Percentiles rank a stretch among this genome's conserved stretches.
phyloP scores from a whole-genome alignment of 129 eudicot genomes.

The Chrysanthemum lavandulifolium region DNA sequence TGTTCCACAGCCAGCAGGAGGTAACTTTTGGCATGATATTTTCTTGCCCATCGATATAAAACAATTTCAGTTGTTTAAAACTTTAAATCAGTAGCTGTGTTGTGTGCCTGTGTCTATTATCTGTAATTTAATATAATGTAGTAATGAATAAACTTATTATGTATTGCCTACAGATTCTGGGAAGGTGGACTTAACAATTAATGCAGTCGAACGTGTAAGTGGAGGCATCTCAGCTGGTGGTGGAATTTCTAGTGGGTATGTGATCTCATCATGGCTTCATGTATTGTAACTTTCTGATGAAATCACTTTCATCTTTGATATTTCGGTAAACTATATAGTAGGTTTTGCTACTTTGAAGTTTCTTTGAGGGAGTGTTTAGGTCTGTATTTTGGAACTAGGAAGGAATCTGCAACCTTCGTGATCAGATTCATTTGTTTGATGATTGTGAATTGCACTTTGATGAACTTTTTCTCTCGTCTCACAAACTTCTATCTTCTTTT shows the following conservation, averaged over 20 bases:
- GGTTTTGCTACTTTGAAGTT: not conserved
- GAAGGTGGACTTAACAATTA: conserved; percentile 89
- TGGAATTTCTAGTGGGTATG: conserved; percentile 98
- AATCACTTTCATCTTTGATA: not conserved
- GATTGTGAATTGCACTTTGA: no score
- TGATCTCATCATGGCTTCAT: conserved; percentile 28
- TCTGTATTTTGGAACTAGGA: no score
- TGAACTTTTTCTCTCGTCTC: no score
- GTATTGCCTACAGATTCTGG: conserved; percentile 56
- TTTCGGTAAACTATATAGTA: not conserved
- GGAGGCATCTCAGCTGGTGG: conserved; percentile 99
- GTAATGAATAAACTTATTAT: conserved; percentile 8
- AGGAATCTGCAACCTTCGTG: no score
- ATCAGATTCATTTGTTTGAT: no score
- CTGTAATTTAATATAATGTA: not conserved
- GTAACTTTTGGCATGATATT: conserved; percentile 36
- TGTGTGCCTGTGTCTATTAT: conserved; percentile 1
- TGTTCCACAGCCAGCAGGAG: conserved; percentile 99
- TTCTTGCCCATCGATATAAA: not conserved
- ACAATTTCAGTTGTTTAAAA: no score
- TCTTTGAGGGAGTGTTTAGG: no score
- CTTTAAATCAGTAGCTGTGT: not conserved
- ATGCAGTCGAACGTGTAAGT: conserved; percentile 92
- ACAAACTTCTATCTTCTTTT: no score
- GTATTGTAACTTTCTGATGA: not conserved